Conservation (phyloP, 768 basidiomycete species). For the Mycena chlorophos region DNA sequence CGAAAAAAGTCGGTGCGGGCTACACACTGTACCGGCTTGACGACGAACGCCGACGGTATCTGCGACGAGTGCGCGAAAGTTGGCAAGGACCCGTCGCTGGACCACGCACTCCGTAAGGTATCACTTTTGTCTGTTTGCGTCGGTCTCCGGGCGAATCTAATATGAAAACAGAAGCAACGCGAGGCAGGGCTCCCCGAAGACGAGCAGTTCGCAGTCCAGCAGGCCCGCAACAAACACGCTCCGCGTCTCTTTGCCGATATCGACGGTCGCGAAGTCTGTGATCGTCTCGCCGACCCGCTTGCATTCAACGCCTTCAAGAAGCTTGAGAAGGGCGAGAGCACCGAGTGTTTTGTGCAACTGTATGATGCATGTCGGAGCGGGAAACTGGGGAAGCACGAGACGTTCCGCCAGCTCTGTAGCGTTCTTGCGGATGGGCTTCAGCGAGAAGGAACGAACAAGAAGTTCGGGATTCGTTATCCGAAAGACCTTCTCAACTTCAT, state of each 20-base stretch:
- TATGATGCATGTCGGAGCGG: constrained; percentile 2
- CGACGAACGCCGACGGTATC: too few species aligned
- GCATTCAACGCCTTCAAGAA: constrained; percentile 3
- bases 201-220: neutral
- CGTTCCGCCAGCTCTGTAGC: neutral
- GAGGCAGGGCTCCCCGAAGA: neutral
- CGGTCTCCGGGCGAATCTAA: too few species aligned
- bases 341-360: constrained; percentile 2
- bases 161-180: constrained; percentile 5
- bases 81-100: too few species aligned
- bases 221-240: neutral
- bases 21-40: too few species aligned
- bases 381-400: constrained; percentile 2
- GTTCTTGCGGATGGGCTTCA: neutral
- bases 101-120: too few species aligned
- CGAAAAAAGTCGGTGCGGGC: too few species aligned
- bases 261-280: neutral
- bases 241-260: neutral
- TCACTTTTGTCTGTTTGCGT: too few species aligned
- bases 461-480: constrained; percentile 2
- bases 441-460: neutral
- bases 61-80: too few species aligned
- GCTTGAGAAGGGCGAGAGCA: constrained; percentile 6
- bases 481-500: neutral
- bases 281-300: neutral